Evolutionary conservation across 805 yeast species (phyloP).

Genomic region (Nematodospora valgi): DNA sequence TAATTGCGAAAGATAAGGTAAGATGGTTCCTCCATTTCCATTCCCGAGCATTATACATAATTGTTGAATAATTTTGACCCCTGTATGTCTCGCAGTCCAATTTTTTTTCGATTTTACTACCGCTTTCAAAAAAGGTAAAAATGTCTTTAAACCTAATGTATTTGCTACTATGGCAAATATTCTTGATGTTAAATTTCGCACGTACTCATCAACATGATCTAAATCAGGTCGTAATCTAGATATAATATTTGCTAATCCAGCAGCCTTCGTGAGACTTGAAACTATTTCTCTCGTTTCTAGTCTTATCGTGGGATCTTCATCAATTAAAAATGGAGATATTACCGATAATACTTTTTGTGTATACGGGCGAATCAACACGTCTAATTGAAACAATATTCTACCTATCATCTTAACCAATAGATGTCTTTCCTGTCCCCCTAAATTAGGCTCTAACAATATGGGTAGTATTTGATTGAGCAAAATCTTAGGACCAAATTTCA

Average conservation of each 20-base stretch:
- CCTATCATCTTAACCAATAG: slow-evolving; percentile 73
- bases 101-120: slow-evolving; percentile 72
- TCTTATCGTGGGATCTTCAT: slow-evolving; percentile 72
- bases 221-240: slow-evolving; percentile 76
- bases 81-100: slow-evolving; percentile 84
- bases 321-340: slow-evolving; percentile 74
- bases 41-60: slow-evolving; percentile 66
- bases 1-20: slow-evolving; percentile 69
- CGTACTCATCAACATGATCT: slow-evolving; percentile 77
- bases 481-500: slow-evolving; percentile 62
- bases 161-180: slow-evolving; percentile 82
- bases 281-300: slow-evolving; percentile 78
- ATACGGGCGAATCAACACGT: slow-evolving; percentile 64
- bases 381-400: slow-evolving; percentile 63
- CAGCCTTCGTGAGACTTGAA: slow-evolving; percentile 70
- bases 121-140: slow-evolving; percentile 79
- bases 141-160: slow-evolving; percentile 66
- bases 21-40: slow-evolving; percentile 47
- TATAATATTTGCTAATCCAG: slow-evolving; percentile 80
- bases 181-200: slow-evolving; percentile 71
- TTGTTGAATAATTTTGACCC: slow-evolving; percentile 73
- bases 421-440: slow-evolving; percentile 83
- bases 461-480: slow-evolving; percentile 75
- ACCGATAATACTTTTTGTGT: slow-evolving; percentile 71
- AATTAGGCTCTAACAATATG: slow-evolving; percentile 61